Evolutionary conservation across 164 flowering plant genomes (phyloP), one percentile per base, ranked within the genome.

Genomic region (Buxus sempervirens): DNA sequence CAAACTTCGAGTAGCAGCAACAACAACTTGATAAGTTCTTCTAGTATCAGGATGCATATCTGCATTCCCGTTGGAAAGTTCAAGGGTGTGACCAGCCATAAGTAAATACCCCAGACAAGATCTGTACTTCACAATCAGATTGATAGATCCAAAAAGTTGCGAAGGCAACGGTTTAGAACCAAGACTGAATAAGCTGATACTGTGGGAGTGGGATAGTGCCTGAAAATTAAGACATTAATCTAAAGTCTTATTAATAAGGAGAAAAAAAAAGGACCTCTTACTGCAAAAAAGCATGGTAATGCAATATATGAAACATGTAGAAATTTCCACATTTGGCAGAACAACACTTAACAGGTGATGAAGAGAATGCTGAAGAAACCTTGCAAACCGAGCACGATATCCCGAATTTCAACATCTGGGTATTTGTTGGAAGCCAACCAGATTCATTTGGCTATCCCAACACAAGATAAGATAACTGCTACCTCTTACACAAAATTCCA

Each of bases 21-120:
- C 88, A 26, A 88, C 89, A 62, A 88, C 86, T 73, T 86, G 90
- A 76, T 81, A 88, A 42, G 82, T 83, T 74, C 89, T 76, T 60
- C 58, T 70, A 10, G 73, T 81, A 60, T 72, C 72, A 60, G 79
- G 74, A 21, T 60, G 72, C 0, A 62, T 21, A 21, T 53, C 75
- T 18, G 20, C 74, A 67, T 75, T 73, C 42, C 81, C 83, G 69
- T 81, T 77, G 4, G 78, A 8, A 73, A 74, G n/a, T 48, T 58
- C 14, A 57, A 58, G 16, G 26, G 69, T 9, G 9, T 77, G 77
- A 64, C 75, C 68, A 58, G 77, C 77, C 82, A 82, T 79, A 38
- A 38, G 24, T 13, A 67, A 71, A 75, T 55, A 12, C n/a, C 45
- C 12, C 5, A 41, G 45, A 12, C 45, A 41, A 41, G 45, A 41